Percentiles rank a stretch among this genome's conserved stretches.
These are phyloP conservation scores for Xylogone sp. DNA, from an alignment of 2,329 filamentous ascomycete genomes.

Conservation along the genomic window DNA sequence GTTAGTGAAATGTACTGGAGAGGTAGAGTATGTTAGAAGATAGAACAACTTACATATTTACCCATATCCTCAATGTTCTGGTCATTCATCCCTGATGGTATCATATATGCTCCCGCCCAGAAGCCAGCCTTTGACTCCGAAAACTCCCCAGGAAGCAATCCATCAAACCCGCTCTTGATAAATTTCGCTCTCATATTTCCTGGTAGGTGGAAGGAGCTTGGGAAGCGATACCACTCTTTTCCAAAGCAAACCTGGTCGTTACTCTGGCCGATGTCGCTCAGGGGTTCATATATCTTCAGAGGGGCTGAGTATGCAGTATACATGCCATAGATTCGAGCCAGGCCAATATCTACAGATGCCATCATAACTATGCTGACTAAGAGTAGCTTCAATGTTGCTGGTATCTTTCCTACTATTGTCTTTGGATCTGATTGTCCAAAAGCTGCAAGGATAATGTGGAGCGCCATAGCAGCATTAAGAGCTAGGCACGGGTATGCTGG, in stretches of 20 bases:
- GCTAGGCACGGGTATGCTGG: conserved; percentile 88
- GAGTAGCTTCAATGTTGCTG: conserved; percentile 68
- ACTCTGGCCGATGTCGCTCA: conserved; percentile 48
- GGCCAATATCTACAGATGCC: conserved; percentile 59
- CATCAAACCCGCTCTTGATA: conserved; percentile 83
- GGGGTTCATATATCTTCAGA: conserved; percentile 62
- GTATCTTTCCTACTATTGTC: conserved; percentile 66
- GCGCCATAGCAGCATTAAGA: conserved; percentile 79
- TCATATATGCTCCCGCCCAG: conserved; percentile 79
- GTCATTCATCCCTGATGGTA: conserved; percentile 85
- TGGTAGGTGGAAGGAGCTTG: conserved; percentile 87
- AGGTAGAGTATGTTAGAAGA: conserved; percentile 17
- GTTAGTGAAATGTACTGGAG: background rate
- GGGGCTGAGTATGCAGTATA: conserved; percentile 83
- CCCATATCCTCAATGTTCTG: conserved; percentile 78
- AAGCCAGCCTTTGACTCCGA: conserved; percentile 65
- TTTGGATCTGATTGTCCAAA: conserved; percentile 68
- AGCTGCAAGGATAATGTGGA: conserved; percentile 75
- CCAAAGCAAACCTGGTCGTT: conserved; percentile 78
- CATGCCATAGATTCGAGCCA: conserved; percentile 71
- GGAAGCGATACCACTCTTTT: conserved; percentile 98
- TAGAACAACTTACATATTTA: conserved; percentile 66
- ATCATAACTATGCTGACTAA: conserved; percentile 58
- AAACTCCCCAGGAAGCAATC: conserved; percentile 88
- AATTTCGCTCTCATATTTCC: conserved; percentile 83